phyloP scores from a whole-genome alignment of 768 basidiomycete species.

The Baorangia bicolor region DNA sequence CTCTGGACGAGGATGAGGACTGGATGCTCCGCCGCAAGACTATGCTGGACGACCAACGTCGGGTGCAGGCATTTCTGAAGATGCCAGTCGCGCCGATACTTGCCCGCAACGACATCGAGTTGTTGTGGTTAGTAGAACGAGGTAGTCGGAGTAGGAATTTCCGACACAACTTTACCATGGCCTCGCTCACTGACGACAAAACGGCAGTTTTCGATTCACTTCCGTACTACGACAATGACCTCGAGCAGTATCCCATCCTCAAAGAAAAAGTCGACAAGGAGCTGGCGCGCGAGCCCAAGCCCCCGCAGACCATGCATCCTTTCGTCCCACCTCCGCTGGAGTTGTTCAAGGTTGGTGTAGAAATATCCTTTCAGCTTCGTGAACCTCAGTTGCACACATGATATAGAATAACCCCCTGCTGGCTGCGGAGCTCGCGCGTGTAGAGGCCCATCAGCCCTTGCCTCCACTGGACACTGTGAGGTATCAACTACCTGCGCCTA shows the following conservation, averaged over 20 bases:
- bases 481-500: constrained; percentile 73
- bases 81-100: constrained; percentile 44
- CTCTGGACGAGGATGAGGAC: constrained; percentile 47
- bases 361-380: neutral
- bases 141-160: constrained; percentile 31
- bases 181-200: constrained; percentile 11
- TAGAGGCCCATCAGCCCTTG: constrained; percentile 65
- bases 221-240: constrained; percentile 93
- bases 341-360: constrained; percentile 61
- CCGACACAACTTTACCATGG: constrained; percentile 27
- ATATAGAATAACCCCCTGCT: constrained; percentile 65
- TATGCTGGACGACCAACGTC: constrained; percentile 28
- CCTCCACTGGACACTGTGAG: constrained; percentile 68
- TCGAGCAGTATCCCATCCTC: constrained; percentile 70
- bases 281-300: constrained; percentile 66
- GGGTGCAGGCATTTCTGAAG: constrained; percentile 41
- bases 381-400: neutral
- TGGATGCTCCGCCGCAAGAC: constrained; percentile 44
- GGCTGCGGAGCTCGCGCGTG: constrained; percentile 69
- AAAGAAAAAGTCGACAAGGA: constrained; percentile 77
- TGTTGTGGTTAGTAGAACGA: neutral
- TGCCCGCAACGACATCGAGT: constrained; percentile 44
- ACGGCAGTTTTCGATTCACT: constrained; percentile 70
- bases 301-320: constrained; percentile 63
- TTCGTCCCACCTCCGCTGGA: constrained; percentile 62